These are phyloP conservation scores for Chlamydomonas schloesseri DNA, from an alignment of 139 green algal genomes.

Conservation along the genomic window DNA sequence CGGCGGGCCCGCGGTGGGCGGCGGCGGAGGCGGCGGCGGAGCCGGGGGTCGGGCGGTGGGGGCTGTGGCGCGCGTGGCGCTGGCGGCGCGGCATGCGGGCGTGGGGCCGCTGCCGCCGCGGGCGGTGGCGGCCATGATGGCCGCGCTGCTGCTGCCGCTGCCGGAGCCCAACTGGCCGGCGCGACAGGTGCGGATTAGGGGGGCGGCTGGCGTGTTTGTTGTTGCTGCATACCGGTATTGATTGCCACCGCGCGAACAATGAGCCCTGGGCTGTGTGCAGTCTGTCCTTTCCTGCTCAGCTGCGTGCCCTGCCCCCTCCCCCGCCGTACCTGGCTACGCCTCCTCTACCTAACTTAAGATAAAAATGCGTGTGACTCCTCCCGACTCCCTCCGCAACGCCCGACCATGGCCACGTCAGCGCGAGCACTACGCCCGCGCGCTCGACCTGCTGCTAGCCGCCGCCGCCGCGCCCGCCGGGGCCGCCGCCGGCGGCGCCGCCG, in stretches of 20 bases:
- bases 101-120: background rate
- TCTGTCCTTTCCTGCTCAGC: too few species aligned
- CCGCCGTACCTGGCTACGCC: too few species aligned
- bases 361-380: too few species aligned
- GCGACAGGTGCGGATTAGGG: background rate
- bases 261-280: too few species aligned
- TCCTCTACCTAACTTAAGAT: too few species aligned
- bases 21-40: background rate
- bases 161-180: background rate
- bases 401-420: background rate
- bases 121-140: slow-evolving; percentile 9
- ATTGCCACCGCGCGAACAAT: too few species aligned
- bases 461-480: background rate
- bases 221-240: too few species aligned
- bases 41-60: background rate
- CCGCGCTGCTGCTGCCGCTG: slow-evolving; percentile 3
- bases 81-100: slow-evolving; percentile 2
- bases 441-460: background rate
- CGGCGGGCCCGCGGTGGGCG: background rate
- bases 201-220: too few species aligned
- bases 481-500: too few species aligned
- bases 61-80: background rate
- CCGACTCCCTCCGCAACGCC: too few species aligned
- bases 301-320: too few species aligned
- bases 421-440: background rate